Base-by-base conservation (phyloP, 495 filamentous ascomycete genomes). In the Hypoxylon lienhwacheense region DNA sequence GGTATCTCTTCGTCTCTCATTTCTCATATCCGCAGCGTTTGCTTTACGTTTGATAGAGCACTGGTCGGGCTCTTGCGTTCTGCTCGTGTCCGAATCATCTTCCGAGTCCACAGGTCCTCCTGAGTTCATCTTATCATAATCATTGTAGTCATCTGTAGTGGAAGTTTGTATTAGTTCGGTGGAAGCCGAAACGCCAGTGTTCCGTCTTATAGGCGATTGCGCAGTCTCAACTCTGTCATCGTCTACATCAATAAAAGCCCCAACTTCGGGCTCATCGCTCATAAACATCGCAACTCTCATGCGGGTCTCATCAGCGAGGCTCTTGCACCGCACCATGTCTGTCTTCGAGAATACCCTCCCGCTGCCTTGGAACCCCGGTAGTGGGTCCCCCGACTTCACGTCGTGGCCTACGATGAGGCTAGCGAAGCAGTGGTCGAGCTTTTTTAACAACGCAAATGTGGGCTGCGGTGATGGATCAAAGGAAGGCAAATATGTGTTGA, bases 291-390 rank as follows among this genome's bases (percentile, higher is more conserved):
- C 79, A 21, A 90, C 80, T 14, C 81, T 57, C 19, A 92, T 74
- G 24, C 87, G 71, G 11, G 84, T 84, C 43, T 79, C 74, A 67
- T 91, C 86, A 1, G 88, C 86, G 16, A 91, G 64, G 58, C 86
- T 85, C 66, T 85, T 87, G 44, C 90, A 85, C 29, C 91, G 79
- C 12, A 96, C 88, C 75, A 89, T 93, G 65, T 95, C 88, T 0
- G 86, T 90, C 41, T 75, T 80, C 65, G 81, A 84, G 59, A 80
- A 66, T 6, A 76, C 78, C 16, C 47, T 33, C 8, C 33, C 39
- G 16, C 17, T 37, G 8, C 40, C 73, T 45, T 79, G 78, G 53
- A 88, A 87, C 0, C 89, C 89, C 0, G 87, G 83, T 1, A 95
- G 71, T 0, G 74, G 60, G 7, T 80, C 78, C 1, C 83, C 81